These are phyloP conservation scores for Penicillium samsonianum DNA, from an alignment of 495 filamentous ascomycete species.

Conservation along the genomic window DNA sequence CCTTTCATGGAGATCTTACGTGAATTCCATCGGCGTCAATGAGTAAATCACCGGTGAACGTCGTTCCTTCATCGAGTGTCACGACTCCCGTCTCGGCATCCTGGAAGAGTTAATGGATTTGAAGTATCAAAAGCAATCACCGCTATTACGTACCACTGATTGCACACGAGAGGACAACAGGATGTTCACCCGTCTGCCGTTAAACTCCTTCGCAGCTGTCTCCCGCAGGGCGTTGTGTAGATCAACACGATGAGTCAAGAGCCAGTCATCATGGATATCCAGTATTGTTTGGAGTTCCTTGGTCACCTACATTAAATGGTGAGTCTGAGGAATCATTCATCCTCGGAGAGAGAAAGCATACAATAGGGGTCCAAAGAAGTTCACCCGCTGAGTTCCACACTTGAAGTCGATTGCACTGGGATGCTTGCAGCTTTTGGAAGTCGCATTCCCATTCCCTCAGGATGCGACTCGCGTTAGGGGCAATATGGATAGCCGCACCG, in stretches of 20 bases:
- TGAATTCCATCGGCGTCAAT: constrained; percentile 56
- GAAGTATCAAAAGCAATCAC: too few species aligned
- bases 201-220: constrained; percentile 30
- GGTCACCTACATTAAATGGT: constrained; percentile 15
- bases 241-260: constrained; percentile 52
- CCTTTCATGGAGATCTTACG: too few species aligned
- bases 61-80: constrained; percentile 29
- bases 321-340: neutral
- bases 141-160: constrained; percentile 20
- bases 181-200: constrained; percentile 39
- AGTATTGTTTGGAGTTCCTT: constrained; percentile 16
- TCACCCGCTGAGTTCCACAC: constrained; percentile 18
- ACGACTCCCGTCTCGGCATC: constrained; percentile 44
- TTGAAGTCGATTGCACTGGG: constrained; percentile 15
- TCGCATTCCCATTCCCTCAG: constrained; percentile 49
- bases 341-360: too few species aligned
- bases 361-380: neutral
- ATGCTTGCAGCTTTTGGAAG: constrained; percentile 31
- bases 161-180: constrained; percentile 29
- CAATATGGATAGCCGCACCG: constrained; percentile 54
- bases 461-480: constrained; percentile 51
- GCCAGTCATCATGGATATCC: constrained; percentile 27
- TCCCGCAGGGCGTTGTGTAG: constrained; percentile 46
- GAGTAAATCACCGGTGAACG: constrained; percentile 44
- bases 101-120: constrained; percentile 1